Conservation (phyloP, 1,284 basidiomycete genomes). For the Xerocomus minutiporus region DNA sequence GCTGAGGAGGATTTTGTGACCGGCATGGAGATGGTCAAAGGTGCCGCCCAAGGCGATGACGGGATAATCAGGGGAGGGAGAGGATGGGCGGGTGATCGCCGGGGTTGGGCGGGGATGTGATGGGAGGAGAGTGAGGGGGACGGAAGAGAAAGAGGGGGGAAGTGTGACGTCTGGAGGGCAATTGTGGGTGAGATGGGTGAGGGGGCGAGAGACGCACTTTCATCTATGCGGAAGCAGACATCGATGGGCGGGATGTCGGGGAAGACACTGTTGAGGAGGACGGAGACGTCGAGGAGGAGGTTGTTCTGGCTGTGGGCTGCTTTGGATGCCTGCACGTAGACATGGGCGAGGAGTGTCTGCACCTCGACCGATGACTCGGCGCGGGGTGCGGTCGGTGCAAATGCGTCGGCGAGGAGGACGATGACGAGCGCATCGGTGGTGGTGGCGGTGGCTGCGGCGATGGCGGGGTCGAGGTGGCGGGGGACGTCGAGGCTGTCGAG, state of each 20-base stretch:
- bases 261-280: constrained; percentile 52
- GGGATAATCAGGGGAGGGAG: constrained; percentile 35
- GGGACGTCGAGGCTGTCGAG: constrained; percentile 48
- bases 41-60: constrained; percentile 68
- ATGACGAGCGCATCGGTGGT: constrained; percentile 53
- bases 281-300: constrained; percentile 65
- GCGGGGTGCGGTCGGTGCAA: constrained; percentile 39
- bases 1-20: constrained; percentile 95
- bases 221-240: constrained; percentile 47
- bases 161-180: constrained; percentile 15
- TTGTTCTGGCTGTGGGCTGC: constrained; percentile 62
- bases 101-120: constrained; percentile 5
- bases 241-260: constrained; percentile 43
- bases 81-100: not conserved
- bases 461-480: constrained; percentile 49
- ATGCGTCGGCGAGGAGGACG: constrained; percentile 56
- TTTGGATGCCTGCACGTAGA: constrained; percentile 70
- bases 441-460: constrained; percentile 44
- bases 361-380: constrained; percentile 54
- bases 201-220: constrained; percentile 35
- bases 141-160: constrained; percentile 19
- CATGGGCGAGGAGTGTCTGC: constrained; percentile 64
- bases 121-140: constrained; percentile 36
- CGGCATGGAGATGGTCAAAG: constrained; percentile 96
- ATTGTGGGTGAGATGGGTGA: not conserved